Conservation (phyloP, 768 basidiomycete genomes). For the Imleria badia region DNA sequence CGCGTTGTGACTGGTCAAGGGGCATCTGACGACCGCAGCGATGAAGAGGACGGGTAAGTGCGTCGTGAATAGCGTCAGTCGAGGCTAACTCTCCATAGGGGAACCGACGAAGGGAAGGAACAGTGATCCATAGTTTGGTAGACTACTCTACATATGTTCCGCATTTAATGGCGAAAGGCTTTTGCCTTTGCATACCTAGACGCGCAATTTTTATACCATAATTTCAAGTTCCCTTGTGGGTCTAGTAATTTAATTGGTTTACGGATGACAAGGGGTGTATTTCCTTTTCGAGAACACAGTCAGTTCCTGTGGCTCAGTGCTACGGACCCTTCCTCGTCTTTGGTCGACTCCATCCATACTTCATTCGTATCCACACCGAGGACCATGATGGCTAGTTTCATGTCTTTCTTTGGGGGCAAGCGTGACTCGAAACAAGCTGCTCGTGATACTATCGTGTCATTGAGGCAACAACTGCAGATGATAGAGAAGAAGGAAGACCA, state of each 20-base stretch:
- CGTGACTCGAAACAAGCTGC: slow-evolving; percentile 83
- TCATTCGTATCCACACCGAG: not conserved
- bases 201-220: slow-evolving; percentile 30
- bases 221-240: slow-evolving; percentile 1
- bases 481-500: slow-evolving; percentile 99
- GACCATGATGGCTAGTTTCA: slow-evolving; percentile 71
- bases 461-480: slow-evolving; percentile 93
- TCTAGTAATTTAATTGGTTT: no score
- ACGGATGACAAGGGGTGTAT: slow-evolving; percentile 1
- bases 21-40: slow-evolving; percentile 84
- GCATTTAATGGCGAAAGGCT: slow-evolving; percentile 25
- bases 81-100: slow-evolving; percentile 19
- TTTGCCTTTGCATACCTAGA: slow-evolving; percentile 28
- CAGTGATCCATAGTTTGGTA: slow-evolving; percentile 25
- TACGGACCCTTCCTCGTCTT: slow-evolving; percentile 7
- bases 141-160: slow-evolving; percentile 22
- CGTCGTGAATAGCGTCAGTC: not conserved
- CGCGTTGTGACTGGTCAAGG: slow-evolving; percentile 70
- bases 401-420: slow-evolving; percentile 87
- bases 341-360: not conserved
- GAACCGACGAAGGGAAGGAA: slow-evolving; percentile 22
- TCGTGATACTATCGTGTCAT: slow-evolving; percentile 87
- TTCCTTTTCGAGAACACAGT: slow-evolving; percentile 29
- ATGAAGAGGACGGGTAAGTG: slow-evolving; percentile 65
- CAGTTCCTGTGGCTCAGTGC: slow-evolving; percentile 6